Base-by-base conservation (phyloP, 2,329 filamentous ascomycete species). In the Eutypella sp. region DNA sequence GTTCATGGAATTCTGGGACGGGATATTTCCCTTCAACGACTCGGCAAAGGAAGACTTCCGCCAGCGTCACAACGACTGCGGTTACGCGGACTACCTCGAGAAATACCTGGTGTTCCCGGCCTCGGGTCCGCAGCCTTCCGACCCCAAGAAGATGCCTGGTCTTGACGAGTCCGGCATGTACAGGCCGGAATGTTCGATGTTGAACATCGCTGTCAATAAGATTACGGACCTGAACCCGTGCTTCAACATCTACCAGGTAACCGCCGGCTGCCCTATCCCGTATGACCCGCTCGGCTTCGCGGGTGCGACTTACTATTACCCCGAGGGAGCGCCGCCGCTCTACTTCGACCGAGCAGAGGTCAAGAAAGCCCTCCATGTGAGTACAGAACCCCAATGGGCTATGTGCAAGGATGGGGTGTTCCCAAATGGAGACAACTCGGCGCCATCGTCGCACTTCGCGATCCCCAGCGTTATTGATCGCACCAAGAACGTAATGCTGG, bases 191-290 rank as follows among this genome's bases (percentile, higher is more conserved):
- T n/a, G n/a, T n/a, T n/a, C n/a, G n/a, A n/a, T n/a, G n/a, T n/a
- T n/a, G n/a, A 63, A 74, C 47, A 68, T 75, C 19, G 76, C 87
- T 24, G 70, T 69, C 55, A 53, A 71, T 0, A 83, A 80, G 24
- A 75, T 76, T 7, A 50, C 71, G 4, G 58, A 69, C 1, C 64
- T 79, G 27, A 93, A 93, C 67, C 88, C 88, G 0, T 93, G 89
- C 70, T 95, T 86, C 67, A 81, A 89, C 61, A 70, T 87, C 10
- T 93, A 92, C 66, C 79, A 86, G 42, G 77, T 92, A 13, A 79
- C 79, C 2, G 82, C 80, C 4, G 85, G 82, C 11, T 93, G 88
- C 60, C 88, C 88, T 0, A 53, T 82, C 3, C 69, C 79, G 2
- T 88, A 80, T 75, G 82, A 89, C 47, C 63, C 81, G 82, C 52